Base-by-base conservation (phyloP, 306 rosid species). In the Castanea sativa region DNA sequence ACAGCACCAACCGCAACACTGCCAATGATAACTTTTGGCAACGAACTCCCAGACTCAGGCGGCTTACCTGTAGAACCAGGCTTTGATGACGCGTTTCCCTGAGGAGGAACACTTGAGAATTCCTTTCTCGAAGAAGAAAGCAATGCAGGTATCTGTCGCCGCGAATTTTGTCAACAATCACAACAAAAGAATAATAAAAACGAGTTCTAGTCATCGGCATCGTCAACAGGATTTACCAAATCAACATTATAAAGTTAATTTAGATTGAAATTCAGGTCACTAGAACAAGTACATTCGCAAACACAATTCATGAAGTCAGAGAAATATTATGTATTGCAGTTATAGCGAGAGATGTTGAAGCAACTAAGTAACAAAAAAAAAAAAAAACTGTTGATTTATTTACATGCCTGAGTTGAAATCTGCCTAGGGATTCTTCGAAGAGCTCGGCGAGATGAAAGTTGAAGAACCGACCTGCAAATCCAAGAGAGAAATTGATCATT, bases 1-100 rank as follows among this genome's bases (percentile, higher is more conserved):
- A 92, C 93, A 79, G 91, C 92, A 55, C 98, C 89, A 70, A 91
- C 35, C 82, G 85, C 91, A 65, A 84, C 90, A 81, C 91, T 65
- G 82, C 98, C 97, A 75, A 95, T 11, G 23, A 90, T 61, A 82
- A 89, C 60, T 82, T 88, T 92, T 23, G 91, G 63, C 21, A 43
- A 32, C 49, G 90, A 80, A 72, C 81, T 82, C 53, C 80, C 79
- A 20, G 92, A 80, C 65, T 85, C 82, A 5, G 94, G 86, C 18
- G 89, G 88, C 73, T 80, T 84, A 58, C 85, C 85, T 1, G 90
- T 23, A 23, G 90, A 83, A 10, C 86, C 89, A 53, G 92, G 89
- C 57, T 69, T 30, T 19, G 88, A 74, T 68, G 81, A 32, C 6
- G 77, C 86, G 71, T 76, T 84, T 70, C 83, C 84, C 65, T 81